Evolutionary conservation across 139 green algal species (phyloP).

Genomic region (Dunaliella primolecta): DNA sequence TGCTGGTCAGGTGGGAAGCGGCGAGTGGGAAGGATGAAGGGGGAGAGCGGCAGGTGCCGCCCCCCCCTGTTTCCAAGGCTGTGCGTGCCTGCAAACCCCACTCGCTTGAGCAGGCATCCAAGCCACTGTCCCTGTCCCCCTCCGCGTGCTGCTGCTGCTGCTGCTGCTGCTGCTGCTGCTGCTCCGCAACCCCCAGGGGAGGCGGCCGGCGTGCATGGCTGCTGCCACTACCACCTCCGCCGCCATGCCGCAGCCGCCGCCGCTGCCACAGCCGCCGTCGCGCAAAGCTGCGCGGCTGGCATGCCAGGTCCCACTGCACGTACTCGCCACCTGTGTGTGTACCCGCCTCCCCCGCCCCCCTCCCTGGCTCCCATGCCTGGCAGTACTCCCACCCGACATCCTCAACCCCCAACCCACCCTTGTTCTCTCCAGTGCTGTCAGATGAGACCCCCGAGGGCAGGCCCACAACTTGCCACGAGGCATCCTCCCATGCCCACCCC

Average conservation of each 20-base stretch:
- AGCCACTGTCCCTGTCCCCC: not conserved
- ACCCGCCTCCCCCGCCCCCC: not conserved
- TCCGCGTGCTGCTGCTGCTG: not conserved
- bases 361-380: not conserved
- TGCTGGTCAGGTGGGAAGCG: not conserved
- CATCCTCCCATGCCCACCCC: constrained; percentile 46
- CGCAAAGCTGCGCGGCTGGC: not conserved
- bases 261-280: not conserved
- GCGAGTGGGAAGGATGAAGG: not conserved
- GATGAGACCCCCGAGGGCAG: no score
- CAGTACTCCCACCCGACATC: constrained; percentile 32
- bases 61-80: no score
- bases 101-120: no score
- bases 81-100: no score
- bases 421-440: no score
- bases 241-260: not conserved
- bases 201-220: no score
- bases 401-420: not conserved
- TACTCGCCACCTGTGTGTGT: no score
- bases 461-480: constrained; percentile 24
- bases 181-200: no score
- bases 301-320: not conserved
- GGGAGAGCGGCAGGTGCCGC: not conserved
- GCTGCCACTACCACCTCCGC: no score
- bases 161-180: not conserved